Evolutionary conservation across 73 alveolate species (phyloP).

Genomic region (Effrenium voratum): DNA sequence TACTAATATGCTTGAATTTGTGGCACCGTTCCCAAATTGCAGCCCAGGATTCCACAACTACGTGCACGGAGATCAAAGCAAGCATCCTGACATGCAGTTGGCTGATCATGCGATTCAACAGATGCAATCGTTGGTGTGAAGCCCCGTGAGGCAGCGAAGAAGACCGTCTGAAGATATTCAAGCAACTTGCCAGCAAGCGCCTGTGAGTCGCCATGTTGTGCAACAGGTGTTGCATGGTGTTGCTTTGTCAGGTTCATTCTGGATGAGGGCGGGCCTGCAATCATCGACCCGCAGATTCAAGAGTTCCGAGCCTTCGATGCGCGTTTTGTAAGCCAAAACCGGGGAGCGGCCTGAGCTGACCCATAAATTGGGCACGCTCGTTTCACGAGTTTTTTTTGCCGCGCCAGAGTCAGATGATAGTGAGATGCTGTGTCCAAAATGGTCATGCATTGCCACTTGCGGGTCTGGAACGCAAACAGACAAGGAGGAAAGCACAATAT

Average conservation of each 20-base stretch:
- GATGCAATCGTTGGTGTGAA: background rate
- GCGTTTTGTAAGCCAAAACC: no score
- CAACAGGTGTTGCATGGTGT: background rate
- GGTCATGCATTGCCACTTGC: no score
- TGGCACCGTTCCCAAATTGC: background rate
- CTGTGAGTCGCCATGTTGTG: background rate
- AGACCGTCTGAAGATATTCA: slow-evolving; percentile 76
- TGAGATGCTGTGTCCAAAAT: no score
- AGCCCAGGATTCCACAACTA: slow-evolving; percentile 45
- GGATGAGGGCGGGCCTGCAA: slow-evolving; percentile 76
- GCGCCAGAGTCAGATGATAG: no score
- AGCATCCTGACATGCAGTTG: background rate
- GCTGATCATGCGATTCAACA: background rate
- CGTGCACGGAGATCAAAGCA: slow-evolving; percentile 68
- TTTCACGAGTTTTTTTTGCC: no score
- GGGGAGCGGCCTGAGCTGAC: no score
- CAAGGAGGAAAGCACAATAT: no score
- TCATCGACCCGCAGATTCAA: slow-evolving; percentile 69
- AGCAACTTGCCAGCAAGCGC: background rate
- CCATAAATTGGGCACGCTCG: no score
- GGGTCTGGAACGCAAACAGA: no score
- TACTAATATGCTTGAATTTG: background rate
- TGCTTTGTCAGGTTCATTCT: slow-evolving; percentile 33
- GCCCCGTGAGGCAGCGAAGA: slow-evolving; percentile 42
- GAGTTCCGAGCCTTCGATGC: slow-evolving; percentile 87